These are phyloP conservation scores for Eremochloa ophiuroides DNA, from an alignment of 176 grass and related monocot species.

Conservation along the genomic window DNA sequence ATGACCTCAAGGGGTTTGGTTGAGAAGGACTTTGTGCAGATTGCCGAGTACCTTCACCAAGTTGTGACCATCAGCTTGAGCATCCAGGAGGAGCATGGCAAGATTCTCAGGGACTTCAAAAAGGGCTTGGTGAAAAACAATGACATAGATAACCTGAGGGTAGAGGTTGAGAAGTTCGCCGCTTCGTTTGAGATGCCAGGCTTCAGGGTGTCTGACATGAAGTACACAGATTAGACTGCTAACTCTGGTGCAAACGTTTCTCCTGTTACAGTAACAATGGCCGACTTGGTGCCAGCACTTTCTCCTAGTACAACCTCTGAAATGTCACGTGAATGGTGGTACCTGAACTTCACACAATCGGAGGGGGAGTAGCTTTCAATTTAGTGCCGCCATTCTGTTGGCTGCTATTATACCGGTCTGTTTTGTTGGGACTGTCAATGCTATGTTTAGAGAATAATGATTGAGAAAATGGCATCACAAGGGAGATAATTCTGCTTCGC, in stretches of 20 bases:
- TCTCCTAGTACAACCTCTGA: too few relatives aligned
- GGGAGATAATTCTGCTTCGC: neutral
- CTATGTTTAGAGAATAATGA: constrained; percentile 10
- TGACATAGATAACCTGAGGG: constrained; percentile 59
- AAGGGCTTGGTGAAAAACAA: constrained; percentile 59
- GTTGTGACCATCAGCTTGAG: constrained; percentile 65
- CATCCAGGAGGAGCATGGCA: constrained; percentile 64
- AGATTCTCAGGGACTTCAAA: constrained; percentile 50
- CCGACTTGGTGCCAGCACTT: too few relatives aligned
- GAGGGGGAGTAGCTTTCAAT: neutral
- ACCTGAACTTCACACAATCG: neutral
- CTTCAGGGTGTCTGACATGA: constrained; percentile 70
- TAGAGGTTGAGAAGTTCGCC: constrained; percentile 63
- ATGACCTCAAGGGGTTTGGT: constrained; percentile 90
- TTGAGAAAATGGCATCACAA: neutral
- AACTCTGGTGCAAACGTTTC: neutral
- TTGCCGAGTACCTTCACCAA: constrained; percentile 64
- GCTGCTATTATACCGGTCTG: neutral
- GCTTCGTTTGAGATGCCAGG: constrained; percentile 77
- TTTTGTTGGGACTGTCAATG: constrained; percentile 1
- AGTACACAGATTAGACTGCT: constrained; percentile 56
- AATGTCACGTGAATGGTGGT: neutral
- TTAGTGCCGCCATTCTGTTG: neutral
- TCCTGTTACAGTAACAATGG: neutral
- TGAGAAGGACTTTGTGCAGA: constrained; percentile 71